phyloP scores from a whole-genome alignment of 2,329 filamentous ascomycete genomes.

The Cadophora luteo-olivacea region DNA sequence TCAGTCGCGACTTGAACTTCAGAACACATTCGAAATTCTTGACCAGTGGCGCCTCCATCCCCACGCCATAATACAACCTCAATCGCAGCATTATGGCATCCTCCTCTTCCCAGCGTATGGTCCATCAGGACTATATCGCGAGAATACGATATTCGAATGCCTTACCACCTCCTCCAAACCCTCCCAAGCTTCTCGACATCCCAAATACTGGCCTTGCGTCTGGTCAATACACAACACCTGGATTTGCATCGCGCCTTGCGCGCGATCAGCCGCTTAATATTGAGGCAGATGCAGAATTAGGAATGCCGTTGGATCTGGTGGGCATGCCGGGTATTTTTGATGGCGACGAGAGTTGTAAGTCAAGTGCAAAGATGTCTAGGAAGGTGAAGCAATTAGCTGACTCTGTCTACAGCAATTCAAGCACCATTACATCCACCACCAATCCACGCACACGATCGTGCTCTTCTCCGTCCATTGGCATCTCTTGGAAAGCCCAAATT shows the following conservation, averaged over 20 bases:
- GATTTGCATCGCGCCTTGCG: constrained; percentile 87
- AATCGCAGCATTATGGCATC: constrained; percentile 37
- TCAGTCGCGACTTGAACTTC: constrained; percentile 6
- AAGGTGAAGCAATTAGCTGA: constrained; percentile 33
- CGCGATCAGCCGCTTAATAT: constrained; percentile 95
- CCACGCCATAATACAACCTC: neutral
- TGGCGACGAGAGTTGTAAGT: constrained; percentile 88
- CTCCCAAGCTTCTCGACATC: constrained; percentile 96
- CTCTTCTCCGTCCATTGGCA: constrained; percentile 81
- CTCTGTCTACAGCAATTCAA: constrained; percentile 71
- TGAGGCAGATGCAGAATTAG: constrained; percentile 95
- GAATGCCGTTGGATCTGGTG: constrained; percentile 95
- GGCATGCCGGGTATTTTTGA: constrained; percentile 95
- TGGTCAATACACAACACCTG: constrained; percentile 87
- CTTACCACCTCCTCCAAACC: constrained; percentile 90
- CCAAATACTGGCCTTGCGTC: constrained; percentile 89
- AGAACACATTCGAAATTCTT: neutral
- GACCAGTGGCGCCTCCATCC: neutral
- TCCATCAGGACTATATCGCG: constrained; percentile 96
- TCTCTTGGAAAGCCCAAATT: constrained; percentile 84
- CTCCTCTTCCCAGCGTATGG: constrained; percentile 53
- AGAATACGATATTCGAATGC: constrained; percentile 95
- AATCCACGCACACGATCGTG: constrained; percentile 83
- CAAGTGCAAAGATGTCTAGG: constrained; percentile 26
- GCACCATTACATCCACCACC: constrained; percentile 73